Conservation (phyloP, 176 grass and related monocot genomes). For the bread wheat (Triticum aestivum) region DNA sequence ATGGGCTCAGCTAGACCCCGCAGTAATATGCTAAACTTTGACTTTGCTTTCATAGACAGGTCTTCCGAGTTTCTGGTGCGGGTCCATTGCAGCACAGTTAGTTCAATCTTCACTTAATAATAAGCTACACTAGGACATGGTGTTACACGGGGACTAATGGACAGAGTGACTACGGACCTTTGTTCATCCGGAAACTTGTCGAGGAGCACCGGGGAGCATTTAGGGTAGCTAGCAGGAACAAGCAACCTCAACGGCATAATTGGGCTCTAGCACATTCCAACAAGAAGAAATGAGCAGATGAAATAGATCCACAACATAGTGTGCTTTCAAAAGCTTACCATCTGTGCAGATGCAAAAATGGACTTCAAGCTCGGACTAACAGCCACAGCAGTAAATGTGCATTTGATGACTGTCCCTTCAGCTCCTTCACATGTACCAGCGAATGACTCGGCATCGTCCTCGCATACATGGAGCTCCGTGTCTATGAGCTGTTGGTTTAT, state of each 20-base stretch:
- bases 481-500: conserved; percentile 92
- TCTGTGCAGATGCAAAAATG: conserved; percentile 79
- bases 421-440: conserved; percentile 53
- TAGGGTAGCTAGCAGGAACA: conserved; percentile 90
- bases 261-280: conserved; percentile 67
- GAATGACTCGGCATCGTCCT: conserved; percentile 65
- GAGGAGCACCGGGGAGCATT: conserved; percentile 86
- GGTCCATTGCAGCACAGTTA: conserved; percentile 21
- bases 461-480: conserved; percentile 75
- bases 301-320: not conserved
- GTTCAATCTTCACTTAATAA: not conserved
- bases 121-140: not conserved
- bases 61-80: conserved; percentile 67
- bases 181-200: conserved; percentile 87
- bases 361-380: conserved; percentile 87
- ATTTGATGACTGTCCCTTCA: conserved; percentile 87
- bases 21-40: conserved; percentile 66
- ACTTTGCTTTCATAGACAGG: conserved; percentile 70
- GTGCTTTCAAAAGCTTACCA: conserved; percentile 48
- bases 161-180: conserved; percentile 42
- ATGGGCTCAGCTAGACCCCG: conserved; percentile 73
- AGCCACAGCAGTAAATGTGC: conserved; percentile 80
- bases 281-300: conserved; percentile 5
- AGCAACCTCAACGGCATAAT: conserved; percentile 90
- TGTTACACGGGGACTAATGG: not conserved